These are phyloP conservation scores for Puccinia sorghi DNA, from an alignment of 1,284 basidiomycete species.

Conservation along the genomic window DNA sequence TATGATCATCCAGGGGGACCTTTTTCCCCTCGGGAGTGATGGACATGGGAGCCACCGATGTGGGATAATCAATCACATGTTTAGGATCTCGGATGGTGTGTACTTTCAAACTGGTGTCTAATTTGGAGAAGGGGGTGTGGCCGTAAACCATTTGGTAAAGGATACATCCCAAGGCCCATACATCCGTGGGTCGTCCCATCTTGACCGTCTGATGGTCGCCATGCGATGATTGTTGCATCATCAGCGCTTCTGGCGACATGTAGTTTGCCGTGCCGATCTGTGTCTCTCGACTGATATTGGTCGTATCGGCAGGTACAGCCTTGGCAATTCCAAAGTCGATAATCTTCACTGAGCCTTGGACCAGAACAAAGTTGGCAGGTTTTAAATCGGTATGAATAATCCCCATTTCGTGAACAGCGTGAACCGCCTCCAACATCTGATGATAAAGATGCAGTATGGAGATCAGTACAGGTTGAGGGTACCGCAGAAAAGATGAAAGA, in stretches of 20 bases:
- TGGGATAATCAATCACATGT: constrained; percentile 74
- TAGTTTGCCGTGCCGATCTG: constrained; percentile 92
- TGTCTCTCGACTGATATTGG: constrained; percentile 84
- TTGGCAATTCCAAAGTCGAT: constrained; percentile 98
- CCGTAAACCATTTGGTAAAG: constrained; percentile 96
- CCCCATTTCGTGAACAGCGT: constrained; percentile 91
- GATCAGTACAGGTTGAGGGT: neutral
- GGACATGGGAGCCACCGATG: constrained; percentile 65
- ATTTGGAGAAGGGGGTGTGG: constrained; percentile 82
- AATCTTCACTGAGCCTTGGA: constrained; percentile 85
- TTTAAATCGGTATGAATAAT: constrained; percentile 96
- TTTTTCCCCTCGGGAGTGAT: constrained; percentile 56
- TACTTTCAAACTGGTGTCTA: constrained; percentile 83
- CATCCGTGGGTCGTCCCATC: constrained; percentile 71
- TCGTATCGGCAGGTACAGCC: constrained; percentile 93
- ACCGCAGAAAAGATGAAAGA: neutral
- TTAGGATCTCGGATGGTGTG: constrained; percentile 76
- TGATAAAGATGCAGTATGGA: neutral
- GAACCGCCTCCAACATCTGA: constrained; percentile 92
- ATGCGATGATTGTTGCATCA: constrained; percentile 24
- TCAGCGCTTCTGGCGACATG: constrained; percentile 82
- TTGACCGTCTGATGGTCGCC: constrained; percentile 50
- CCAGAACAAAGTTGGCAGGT: constrained; percentile 92
- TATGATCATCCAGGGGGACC: constrained; percentile 67
- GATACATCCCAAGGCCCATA: constrained; percentile 98